These are phyloP conservation scores for Colletotrichum navitas DNA, from an alignment of 2,329 filamentous ascomycete species.

Conservation along the genomic window DNA sequence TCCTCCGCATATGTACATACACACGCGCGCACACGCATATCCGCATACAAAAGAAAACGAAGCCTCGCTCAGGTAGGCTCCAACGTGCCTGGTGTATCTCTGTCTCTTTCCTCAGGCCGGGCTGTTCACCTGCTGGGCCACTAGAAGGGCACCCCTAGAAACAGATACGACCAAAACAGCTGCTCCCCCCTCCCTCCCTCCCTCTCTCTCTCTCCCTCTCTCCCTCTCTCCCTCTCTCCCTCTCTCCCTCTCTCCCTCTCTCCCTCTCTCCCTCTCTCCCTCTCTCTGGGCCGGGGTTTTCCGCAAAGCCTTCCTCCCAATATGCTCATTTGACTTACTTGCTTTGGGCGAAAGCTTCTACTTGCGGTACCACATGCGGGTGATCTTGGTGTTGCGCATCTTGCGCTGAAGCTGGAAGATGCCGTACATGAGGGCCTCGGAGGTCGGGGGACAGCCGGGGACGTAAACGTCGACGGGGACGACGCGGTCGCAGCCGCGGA, in stretches of 20 bases:
- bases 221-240: neutral
- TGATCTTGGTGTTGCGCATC: constrained; percentile 73
- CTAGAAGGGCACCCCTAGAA: neutral
- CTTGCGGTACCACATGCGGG: constrained; percentile 70
- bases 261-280: too few species aligned
- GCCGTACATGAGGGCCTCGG: constrained; percentile 74
- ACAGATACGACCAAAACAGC: neutral
- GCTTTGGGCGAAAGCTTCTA: constrained; percentile 48
- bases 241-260: neutral
- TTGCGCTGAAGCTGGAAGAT: constrained; percentile 84
- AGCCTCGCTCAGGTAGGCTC: constrained; percentile 21
- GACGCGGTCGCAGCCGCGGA: constrained; percentile 80
- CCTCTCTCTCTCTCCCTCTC: too few species aligned
- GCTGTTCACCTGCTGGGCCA: neutral
- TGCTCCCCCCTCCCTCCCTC: neutral
- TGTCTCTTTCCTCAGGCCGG: neutral
- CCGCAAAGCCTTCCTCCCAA: neutral
- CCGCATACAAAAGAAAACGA: constrained; percentile 40
- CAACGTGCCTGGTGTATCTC: constrained; percentile 24
- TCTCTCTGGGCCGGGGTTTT: neutral
- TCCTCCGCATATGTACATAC: constrained; percentile 42
- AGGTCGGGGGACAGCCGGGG: constrained; percentile 76
- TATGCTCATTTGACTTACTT: neutral
- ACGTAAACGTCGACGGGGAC: constrained; percentile 86
- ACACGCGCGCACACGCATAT: constrained; percentile 34